Evolutionary conservation across 495 filamentous ascomycete genomes (phyloP), one percentile per base, ranked within the genome.

Genomic region (Beverwykella pulmonaria): DNA sequence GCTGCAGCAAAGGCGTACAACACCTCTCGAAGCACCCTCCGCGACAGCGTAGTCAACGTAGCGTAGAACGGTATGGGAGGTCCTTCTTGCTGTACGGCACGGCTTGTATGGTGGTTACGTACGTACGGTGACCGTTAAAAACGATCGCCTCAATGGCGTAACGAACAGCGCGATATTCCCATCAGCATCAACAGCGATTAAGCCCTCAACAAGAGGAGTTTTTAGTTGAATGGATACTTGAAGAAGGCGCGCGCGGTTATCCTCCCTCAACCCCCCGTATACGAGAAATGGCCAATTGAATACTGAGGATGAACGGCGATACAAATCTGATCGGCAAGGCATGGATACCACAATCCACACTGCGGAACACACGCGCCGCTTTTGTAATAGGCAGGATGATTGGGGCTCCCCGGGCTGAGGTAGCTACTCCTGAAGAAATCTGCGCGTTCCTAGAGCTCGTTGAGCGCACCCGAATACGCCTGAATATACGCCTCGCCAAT

Each of bases 111-210:
- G n/a, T n/a, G n/a, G n/a, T n/a, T n/a, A n/a, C n/a, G n/a, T n/a
- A n/a, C n/a, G n/a, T n/a, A n/a, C n/a, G n/a, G n/a, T n/a, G n/a
- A n/a, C n/a, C n/a, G n/a, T n/a, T n/a, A n/a, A n/a, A n/a, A 9
- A 10, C 6, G 25, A 19, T 12, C 36, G 55, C 15, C 30, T 58
- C 17, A 41, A 25, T 2, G 55, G 19, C 34, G 36, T 15, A 20
- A 58, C 55, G 4, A 44, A 8, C 36, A 58, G 32, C 20, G 20
- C 32, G 32, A 46, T 20, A 10, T 6, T n/a, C 20, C 12, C 55
- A 58, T 44, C 32, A 58, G n/a, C 55, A 41, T 17, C 55, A 46
- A 32, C 55, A 58, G 34, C 30, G 55, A 44, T 26, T 58, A 10
- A 58, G 22, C 15, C 55, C 36, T 6, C 7, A 26, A 41, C 55